Percentiles rank a stretch among this genome's conserved stretches.
phyloP scores from a whole-genome alignment of 768 basidiomycete species.

The Tremella fuciformis region DNA sequence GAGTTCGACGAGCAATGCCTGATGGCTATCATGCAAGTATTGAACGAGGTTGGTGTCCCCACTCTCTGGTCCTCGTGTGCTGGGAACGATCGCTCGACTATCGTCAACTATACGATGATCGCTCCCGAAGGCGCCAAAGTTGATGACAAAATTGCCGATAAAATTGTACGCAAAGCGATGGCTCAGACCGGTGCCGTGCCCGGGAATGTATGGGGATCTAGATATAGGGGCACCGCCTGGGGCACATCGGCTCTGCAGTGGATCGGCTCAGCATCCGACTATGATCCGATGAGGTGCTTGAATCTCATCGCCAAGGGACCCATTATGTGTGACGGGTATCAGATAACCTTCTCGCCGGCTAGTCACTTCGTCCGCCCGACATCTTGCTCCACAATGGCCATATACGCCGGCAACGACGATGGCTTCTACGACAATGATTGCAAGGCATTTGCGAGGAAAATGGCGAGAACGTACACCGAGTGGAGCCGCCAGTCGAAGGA shows the following conservation, averaged over 20 bases:
- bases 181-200: background rate
- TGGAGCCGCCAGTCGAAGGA: no score
- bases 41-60: background rate
- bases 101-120: background rate
- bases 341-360: background rate
- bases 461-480: background rate
- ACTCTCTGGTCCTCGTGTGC: background rate
- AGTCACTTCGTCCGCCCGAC: background rate
- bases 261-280: background rate
- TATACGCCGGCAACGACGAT: background rate
- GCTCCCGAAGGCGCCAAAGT: background rate
- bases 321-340: background rate
- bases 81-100: background rate
- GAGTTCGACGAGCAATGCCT: background rate
- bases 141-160: background rate
- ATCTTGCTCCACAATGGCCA: background rate
- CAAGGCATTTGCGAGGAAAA: background rate
- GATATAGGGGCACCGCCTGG: background rate
- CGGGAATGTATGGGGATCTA: background rate
- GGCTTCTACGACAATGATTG: background rate
- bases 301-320: background rate
- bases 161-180: background rate
- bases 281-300: background rate
- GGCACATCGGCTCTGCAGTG: no score
- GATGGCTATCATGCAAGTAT: background rate